Base-by-base conservation (phyloP, 805 yeast genomes). In the Soucietia sequanensis region DNA sequence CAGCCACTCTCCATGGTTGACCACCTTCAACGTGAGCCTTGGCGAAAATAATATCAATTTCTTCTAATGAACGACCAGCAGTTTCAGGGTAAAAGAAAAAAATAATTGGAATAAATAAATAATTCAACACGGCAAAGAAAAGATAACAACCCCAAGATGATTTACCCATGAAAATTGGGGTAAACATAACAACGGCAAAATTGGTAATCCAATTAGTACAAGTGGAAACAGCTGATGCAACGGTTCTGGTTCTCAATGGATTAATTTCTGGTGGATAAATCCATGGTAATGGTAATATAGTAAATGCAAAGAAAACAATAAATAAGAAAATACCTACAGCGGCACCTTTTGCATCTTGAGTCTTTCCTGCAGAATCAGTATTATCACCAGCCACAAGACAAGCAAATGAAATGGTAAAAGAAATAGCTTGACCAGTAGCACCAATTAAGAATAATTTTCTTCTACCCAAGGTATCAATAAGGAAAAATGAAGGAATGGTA, bases 1-100 rank as follows among this genome's bases (percentile, higher is more conserved):
- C 61, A 27, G 86, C 85, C 31, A 80, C 79, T 50, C 73, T 64
- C 70, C 66, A 79, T 14, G 79, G 73, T 34, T 65, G 69, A 39
- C 66, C 67, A 34, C 69, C 68, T 41, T 80, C 85, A 23, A 56
- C 66, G 47, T 66, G 54, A 4, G 80, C 72, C 60, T 71, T 74
- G 50, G 82, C 81, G 45, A 62, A 75, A 32, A 80, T 76, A 49
- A 77, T 76, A 50, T 60, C 62, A 27, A 54, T 52, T 50, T 69
- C 75, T 57, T 66, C 71, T 58, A 67, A 67, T 23, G 62, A 47
- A 53, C 70, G 58, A 30, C 69, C 74, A 21, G 67, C 72, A 21
- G 70, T 66, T 51, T 64, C 73, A 27, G 70, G 72, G 65, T 62
- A 70, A 59, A 52, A 68, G 59, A 60, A 66, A 63, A 56, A 65